Evolutionary conservation across 78 protist species (phyloP).

Genomic region (Dictyostelium firmibasis): DNA sequence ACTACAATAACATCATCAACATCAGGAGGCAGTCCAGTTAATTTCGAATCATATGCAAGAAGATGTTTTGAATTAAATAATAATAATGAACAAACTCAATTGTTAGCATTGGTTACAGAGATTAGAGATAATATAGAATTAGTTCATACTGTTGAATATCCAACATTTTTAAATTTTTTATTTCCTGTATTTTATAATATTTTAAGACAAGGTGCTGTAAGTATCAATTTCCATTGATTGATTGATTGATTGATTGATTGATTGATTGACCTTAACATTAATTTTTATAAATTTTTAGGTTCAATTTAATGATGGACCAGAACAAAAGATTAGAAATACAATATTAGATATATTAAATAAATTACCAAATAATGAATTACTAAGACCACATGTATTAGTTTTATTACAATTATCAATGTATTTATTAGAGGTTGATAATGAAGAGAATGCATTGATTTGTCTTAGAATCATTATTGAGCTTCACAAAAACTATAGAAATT

Average conservation of each 20-base stretch:
- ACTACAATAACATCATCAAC: neutral
- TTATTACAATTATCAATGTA: conserved; percentile 60
- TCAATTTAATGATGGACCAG: conserved; percentile 58
- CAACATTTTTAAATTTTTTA: conserved; percentile 12
- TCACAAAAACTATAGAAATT: conserved; percentile 87
- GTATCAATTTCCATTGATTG: neutral
- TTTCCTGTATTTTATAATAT: conserved; percentile 61
- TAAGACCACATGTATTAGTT: conserved; percentile 43
- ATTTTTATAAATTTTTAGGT: neutral
- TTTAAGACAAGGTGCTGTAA: conserved; percentile 20
- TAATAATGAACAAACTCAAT: neutral
- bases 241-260: neutral
- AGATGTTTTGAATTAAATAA: conserved; percentile 7
- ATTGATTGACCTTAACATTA: neutral
- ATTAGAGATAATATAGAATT: conserved; percentile 67
- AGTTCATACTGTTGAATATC: conserved; percentile 38
- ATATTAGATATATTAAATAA: conserved; percentile 88
- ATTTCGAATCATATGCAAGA: conserved; percentile 54
- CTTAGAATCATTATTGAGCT: conserved; percentile 92
- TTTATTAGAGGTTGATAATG: conserved; percentile 89
- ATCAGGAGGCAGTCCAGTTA: neutral
- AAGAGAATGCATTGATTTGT: conserved; percentile 90
- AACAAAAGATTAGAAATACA: conserved; percentile 84
- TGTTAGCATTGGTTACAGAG: conserved; percentile 33
- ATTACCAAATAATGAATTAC: conserved; percentile 86